Evolutionary conservation across 1,284 basidiomycete genomes (phyloP).

Genomic region (Neolentinus lepideus): DNA sequence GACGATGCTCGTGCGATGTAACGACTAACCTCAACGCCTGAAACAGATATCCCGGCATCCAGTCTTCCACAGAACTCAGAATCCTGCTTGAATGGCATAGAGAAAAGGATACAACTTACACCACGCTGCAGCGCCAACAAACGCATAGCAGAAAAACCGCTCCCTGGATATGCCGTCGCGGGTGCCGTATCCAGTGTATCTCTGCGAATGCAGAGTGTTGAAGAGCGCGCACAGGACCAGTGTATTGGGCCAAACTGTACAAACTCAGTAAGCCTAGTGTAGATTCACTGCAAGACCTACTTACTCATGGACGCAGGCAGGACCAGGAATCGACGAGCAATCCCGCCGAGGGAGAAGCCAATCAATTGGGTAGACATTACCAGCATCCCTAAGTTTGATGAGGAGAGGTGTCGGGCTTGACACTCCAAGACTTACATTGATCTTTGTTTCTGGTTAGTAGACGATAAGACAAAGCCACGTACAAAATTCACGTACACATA

Average conservation of each 20-base stretch:
- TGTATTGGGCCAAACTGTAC: conserved; percentile 61
- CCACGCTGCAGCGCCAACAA: conserved; percentile 51
- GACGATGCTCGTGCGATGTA: conserved; percentile 20
- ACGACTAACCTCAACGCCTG: conserved; percentile 45
- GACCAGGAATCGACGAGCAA: conserved; percentile 60
- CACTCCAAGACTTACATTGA: not conserved
- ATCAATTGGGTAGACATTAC: conserved; percentile 64
- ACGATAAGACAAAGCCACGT: conserved; percentile 3
- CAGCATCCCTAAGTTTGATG: conserved; percentile 39
- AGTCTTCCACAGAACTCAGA: conserved; percentile 14
- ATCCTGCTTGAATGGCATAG: not conserved
- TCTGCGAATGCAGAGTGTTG: conserved; percentile 52
- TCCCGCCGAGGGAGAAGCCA: conserved; percentile 61
- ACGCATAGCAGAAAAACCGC: conserved; percentile 43
- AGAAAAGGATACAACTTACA: conserved; percentile 25
- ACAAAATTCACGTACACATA: conserved; percentile 29
- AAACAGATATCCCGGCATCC: conserved; percentile 45
- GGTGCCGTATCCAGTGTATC: conserved; percentile 35
- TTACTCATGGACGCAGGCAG: conserved; percentile 70
- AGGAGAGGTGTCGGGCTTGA: not conserved
- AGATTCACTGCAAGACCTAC: conserved; percentile 2
- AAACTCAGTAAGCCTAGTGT: not conserved
- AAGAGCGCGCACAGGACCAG: conserved; percentile 50
- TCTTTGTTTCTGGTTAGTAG: not conserved
- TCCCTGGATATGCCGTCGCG: conserved; percentile 37